Conservation (phyloP, 306 rosid genomes). For the Heteromeles arbutifolia region DNA sequence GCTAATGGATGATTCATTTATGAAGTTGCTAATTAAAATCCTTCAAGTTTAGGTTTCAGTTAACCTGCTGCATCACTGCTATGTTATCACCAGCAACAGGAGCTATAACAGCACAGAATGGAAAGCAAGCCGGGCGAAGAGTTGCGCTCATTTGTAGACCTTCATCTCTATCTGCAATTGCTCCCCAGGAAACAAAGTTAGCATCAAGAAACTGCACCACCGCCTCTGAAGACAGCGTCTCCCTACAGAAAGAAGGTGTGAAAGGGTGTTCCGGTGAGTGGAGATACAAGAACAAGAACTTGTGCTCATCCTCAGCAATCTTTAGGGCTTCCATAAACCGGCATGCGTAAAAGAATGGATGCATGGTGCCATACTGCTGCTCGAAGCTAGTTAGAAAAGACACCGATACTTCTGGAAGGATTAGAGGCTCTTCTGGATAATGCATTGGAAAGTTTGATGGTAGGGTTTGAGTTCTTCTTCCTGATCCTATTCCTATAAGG, state of each 20-base stretch:
- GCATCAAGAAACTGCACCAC: constrained; percentile 69
- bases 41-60: neutral
- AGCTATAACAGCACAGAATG: constrained; percentile 60
- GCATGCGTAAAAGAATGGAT: constrained; percentile 68
- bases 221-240: constrained; percentile 52
- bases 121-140: constrained; percentile 49
- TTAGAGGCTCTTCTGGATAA: constrained; percentile 12
- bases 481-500: constrained; percentile 37
- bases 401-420: constrained; percentile 36
- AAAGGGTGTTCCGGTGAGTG: constrained; percentile 73
- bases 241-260: constrained; percentile 52
- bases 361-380: constrained; percentile 47
- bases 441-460: constrained; percentile 27
- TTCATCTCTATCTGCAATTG: constrained; percentile 45
- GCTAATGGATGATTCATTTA: neutral
- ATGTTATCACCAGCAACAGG: constrained; percentile 45
- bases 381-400: constrained; percentile 54
- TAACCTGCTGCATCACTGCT: constrained; percentile 63
- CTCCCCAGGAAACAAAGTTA: constrained; percentile 78
- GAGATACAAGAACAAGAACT: constrained; percentile 71
- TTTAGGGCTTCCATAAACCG: constrained; percentile 41
- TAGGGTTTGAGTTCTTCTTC: constrained; percentile 39
- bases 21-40: neutral
- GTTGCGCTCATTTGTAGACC: constrained; percentile 58
- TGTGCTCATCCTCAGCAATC: constrained; percentile 56